Base-by-base conservation (phyloP, 208 protist species). In the Trypanosoma theileri region DNA sequence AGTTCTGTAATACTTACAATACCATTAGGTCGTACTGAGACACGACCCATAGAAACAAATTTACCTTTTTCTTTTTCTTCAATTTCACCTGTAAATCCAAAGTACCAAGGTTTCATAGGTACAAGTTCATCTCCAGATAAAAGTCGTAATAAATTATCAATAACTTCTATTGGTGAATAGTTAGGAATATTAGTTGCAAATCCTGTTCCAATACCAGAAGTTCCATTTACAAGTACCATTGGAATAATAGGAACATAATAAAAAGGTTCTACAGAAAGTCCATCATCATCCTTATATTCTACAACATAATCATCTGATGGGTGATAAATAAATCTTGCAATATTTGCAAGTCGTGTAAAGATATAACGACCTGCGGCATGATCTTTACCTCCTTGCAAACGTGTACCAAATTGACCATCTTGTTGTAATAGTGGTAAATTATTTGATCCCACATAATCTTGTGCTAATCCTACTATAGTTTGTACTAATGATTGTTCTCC, bases 171-270 rank as follows among this genome's bases (percentile, higher is more conserved):
- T n/a, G 99, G 99, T 77, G 99, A 98, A 81, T 98, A 99, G 76
- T 92, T 98, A 35, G 99, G 98, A 52, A 99, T 98, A 44, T 77
- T 94, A 12, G 98, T 98, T 59, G 85, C 89, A 93, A 99, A 99
- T 57, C 99, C 99, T 11, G 99, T 99, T 52, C 99, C 99, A 75
- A 99, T 99, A 77, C 99, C 99, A 12, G 97, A 85, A 4, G 91
- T 84, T 45, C 99, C 99, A 87, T 99, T 99, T 28, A 99, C 93
- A 0, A 99, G 86, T 16, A 97, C 95, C 87, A 99, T 99, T 13
- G 99, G 99, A 41, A 99, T 91, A 22, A 99, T 91, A 10, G 99
- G 99, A 7, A 99, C 67, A 84, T 99, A 99, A 72, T 77, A 99
- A 70, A 94, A 94, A 9, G 99, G 99, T 92, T 99, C 99, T 50